Base-by-base conservation (phyloP, 306 rosid species). In the Hippophae tibetana region DNA sequence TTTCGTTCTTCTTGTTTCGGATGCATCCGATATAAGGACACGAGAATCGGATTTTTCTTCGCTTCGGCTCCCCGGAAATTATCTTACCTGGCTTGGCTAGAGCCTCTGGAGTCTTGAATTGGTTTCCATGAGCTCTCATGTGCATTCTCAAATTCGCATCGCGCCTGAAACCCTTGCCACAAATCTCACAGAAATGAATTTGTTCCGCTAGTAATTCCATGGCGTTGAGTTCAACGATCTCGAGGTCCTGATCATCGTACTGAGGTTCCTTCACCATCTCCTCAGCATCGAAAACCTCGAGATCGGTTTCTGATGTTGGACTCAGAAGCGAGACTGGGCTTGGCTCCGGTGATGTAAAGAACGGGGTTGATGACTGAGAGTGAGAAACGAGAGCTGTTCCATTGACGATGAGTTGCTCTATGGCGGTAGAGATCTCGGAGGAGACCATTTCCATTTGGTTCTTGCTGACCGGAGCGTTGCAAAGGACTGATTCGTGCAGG, bases 141-240 rank as follows among this genome's bases (percentile, higher is more conserved):
- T 90, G 97, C 95, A 90, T 87, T 42, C 97, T 73, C 61, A 90
- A 72, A 53, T 90, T 90, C 61, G 97, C 97, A 43, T 90, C 97
- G 2, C 97, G 90, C 66, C 78, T 82, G 79, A 90, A 90, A 0
- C 94, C 97, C 51, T 90, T 90, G 8, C 97, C 97, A 59, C 97
- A 90, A 25, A 87, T 83, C 64, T 90, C 96, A 64, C 97, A 90
- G 74, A 83, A 79, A 57, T 90, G 97, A 48, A 83, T 54, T 74
- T 82, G 90, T 65, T 87, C 89, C 3, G 83, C 94, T 5, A 90
- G 87, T 48, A 90, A 27, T 44, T 90, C 90, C 62, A 77, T 58
- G 10, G 94, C 86, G 46, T 90, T 95, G 14, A 87, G 74, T 78
- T 90, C 96, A 68, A 83, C 85, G 51, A 87, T 77, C 60, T 82